Evolutionary conservation across 805 yeast species (phyloP), one percentile per base, ranked within the genome.

Genomic region (Candida koratica): DNA sequence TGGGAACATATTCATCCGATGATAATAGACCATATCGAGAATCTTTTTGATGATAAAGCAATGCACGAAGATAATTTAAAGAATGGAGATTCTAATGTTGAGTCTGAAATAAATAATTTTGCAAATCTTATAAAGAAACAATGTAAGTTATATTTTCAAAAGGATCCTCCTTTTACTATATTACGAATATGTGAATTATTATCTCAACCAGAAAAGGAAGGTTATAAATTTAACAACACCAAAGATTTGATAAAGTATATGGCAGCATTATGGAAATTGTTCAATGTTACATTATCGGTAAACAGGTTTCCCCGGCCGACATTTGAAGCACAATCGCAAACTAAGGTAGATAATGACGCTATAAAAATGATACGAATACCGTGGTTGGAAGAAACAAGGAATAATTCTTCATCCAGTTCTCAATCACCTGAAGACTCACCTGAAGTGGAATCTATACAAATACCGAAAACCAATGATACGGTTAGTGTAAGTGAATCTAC

Each of bases 141-240:
- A 14, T 4, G 5, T 13, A 8, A 34, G 20, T 3, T 9, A 20
- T 12, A 34, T 15, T 31, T 31, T 22, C 8, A 6, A 3, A 11
- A 34, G 5, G 25, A 23, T 23, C 69, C 61, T 6, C 81, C 81
- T 2, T 75, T 74, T 46, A 75, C 79, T 0, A 58, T 73, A 1
- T 42, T 61, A 9, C 45, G 81, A 36, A 47, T 75, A 1, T 63
- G 75, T 13, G 80, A 76, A 46, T 35, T 75, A 8, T 43, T 74
- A 5, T 37, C 51, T n/a, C 60, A 62, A 32, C 79, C 80, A 3
- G 25, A 28, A 6, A 18, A 23, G 6, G 58, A 61, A 25, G 60
- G 60, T 12, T 67, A 64, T 45, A 60, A 56, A 4, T 39, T 61
- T 19, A 25, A 23, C 28, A 54, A 56, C 13, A 50, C 55, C 4